phyloP scores from a whole-genome alignment of 345 rosid genomes.

The Passiflora organensis region DNA sequence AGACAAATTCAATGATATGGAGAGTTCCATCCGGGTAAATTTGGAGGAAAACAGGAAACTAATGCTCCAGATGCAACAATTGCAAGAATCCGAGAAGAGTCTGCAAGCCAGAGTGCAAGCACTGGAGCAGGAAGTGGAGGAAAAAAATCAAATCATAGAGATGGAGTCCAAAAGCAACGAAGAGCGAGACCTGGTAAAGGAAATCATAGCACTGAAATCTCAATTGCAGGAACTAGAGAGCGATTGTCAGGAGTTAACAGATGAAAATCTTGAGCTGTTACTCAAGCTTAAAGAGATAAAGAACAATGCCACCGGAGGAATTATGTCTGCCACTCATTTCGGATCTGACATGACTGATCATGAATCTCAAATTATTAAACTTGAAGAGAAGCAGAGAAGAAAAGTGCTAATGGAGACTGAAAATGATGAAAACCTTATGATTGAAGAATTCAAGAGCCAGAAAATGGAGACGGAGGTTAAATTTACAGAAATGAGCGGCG shows the following conservation, averaged over 20 bases:
- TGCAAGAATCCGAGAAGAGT: slow-evolving; percentile 35
- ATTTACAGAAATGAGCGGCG: slow-evolving; percentile 22
- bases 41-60: slow-evolving; percentile 24
- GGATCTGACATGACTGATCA: slow-evolving; percentile 12
- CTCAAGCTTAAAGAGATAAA: slow-evolving; percentile 36
- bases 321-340: not conserved
- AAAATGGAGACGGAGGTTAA: slow-evolving; percentile 31
- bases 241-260: slow-evolving; percentile 62
- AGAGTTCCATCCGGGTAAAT: slow-evolving; percentile 17
- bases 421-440: slow-evolving; percentile 17
- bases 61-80: slow-evolving; percentile 21
- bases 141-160: slow-evolving; percentile 8
- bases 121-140: slow-evolving; percentile 33
- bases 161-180: slow-evolving; percentile 5
- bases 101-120: slow-evolving; percentile 29
- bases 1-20: slow-evolving; percentile 27
- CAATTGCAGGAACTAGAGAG: slow-evolving; percentile 49
- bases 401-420: slow-evolving; percentile 28
- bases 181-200: slow-evolving; percentile 21
- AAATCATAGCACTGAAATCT: slow-evolving; percentile 35
- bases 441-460: slow-evolving; percentile 29
- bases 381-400: slow-evolving; percentile 31
- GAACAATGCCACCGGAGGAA: slow-evolving; percentile 14
- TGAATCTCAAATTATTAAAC: slow-evolving; percentile 13
- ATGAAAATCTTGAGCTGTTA: slow-evolving; percentile 51